Conservation (phyloP, 2,329 filamentous ascomycete species). For the Aspergillus fumigatus region DNA sequence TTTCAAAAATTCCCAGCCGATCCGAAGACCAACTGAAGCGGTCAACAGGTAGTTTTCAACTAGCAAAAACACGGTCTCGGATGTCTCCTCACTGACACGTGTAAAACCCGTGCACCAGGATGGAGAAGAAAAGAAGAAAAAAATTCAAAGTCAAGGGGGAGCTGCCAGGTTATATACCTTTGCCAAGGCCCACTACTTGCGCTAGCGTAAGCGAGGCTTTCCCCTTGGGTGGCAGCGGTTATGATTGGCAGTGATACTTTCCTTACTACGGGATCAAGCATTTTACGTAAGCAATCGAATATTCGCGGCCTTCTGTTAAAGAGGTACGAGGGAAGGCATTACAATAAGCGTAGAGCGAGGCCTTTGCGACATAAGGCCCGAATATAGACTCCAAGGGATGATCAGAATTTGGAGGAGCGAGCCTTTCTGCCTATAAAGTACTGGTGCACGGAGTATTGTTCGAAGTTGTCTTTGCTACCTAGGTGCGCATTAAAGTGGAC, state of each 20-base stretch:
- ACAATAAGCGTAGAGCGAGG: too few species aligned
- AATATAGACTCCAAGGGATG: neutral
- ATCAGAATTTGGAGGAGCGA: too few species aligned
- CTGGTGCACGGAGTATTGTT: too few species aligned
- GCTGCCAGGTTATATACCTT: conserved; percentile 17
- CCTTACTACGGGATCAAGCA: neutral
- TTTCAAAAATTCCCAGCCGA: conserved; percentile 77
- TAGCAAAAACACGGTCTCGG: conserved; percentile 86
- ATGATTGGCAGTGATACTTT: conserved; percentile 5
- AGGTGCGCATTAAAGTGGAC: neutral
- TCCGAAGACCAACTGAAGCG: conserved; percentile 66
- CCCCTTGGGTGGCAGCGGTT: neutral
- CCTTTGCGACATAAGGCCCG: neutral
- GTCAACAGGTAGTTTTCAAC: conserved; percentile 82
- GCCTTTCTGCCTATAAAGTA: too few species aligned
- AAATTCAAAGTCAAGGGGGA: conserved; percentile 15
- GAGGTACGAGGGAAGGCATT: too few species aligned
- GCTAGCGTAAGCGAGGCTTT: conserved; percentile 28
- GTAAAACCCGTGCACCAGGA: conserved; percentile 63
- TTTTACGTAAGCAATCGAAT: neutral
- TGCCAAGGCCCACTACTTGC: conserved; percentile 13
- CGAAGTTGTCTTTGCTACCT: too few species aligned
- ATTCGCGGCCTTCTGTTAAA: neutral
- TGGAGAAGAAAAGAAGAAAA: conserved; percentile 37
- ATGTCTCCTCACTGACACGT: conserved; percentile 82